These are phyloP conservation scores for Colletotrichum gloeosporioides DNA, from an alignment of 2,329 filamentous ascomycete genomes.

Conservation along the genomic window DNA sequence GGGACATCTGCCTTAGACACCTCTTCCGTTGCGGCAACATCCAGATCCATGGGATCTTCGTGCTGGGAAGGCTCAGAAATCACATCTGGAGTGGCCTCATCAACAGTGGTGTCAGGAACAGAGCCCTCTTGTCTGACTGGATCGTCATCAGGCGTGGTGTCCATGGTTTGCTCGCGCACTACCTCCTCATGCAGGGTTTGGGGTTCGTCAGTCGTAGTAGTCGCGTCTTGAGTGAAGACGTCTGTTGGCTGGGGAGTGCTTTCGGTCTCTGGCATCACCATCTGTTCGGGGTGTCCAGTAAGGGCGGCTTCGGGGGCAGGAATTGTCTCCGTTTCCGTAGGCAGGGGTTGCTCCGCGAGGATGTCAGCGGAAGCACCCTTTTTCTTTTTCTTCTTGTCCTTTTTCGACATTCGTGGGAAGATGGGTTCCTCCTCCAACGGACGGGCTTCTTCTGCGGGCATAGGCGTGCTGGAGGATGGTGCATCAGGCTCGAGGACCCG, in stretches of 20 bases:
- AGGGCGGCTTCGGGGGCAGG: neutral
- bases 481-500: neutral
- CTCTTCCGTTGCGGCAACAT: neutral
- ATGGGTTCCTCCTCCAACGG: neutral
- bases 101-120: neutral
- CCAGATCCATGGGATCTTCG: neutral
- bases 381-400: conserved; percentile 16
- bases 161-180: neutral
- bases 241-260: neutral
- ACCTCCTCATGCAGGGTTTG: neutral
- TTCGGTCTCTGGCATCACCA: neutral
- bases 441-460: neutral
- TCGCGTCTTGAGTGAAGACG: neutral
- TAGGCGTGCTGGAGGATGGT: neutral
- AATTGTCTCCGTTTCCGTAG: neutral
- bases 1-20: neutral
- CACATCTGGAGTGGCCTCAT: neutral
- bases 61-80: neutral
- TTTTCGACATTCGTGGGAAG: conserved; percentile 28
- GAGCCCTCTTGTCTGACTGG: neutral
- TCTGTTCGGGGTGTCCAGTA: neutral
- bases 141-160: neutral
- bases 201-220: neutral
- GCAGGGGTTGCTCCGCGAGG: neutral
- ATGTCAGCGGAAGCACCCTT: neutral